Conservation (phyloP, 2,329 filamentous ascomycete species). For the Zalaria obscura region DNA sequence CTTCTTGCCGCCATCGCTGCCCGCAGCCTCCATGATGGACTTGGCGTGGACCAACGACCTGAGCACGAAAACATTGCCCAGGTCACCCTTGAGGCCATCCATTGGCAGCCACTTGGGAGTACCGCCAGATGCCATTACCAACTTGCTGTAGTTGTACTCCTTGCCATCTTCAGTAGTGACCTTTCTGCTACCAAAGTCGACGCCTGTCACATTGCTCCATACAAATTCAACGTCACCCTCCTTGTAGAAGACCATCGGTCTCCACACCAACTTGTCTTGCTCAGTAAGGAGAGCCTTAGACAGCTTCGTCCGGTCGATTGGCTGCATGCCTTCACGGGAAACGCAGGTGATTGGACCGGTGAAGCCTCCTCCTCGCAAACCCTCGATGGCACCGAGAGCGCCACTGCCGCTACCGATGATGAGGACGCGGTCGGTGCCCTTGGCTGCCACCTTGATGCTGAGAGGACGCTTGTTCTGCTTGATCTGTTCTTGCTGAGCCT, state of each 20-base stretch:
- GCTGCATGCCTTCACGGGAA: constrained; percentile 59
- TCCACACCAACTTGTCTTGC: constrained; percentile 59
- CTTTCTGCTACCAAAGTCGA: constrained; percentile 63
- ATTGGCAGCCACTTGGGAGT: constrained; percentile 62
- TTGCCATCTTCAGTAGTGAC: constrained; percentile 63
- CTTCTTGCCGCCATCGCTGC: constrained; percentile 70
- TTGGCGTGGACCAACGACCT: constrained; percentile 65
- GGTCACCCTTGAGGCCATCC: constrained; percentile 64
- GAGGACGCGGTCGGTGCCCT: constrained; percentile 53
- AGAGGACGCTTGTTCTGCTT: constrained; percentile 62
- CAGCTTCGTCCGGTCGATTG: constrained; percentile 88
- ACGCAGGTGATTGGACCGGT: constrained; percentile 69
- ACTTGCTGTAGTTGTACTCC: constrained; percentile 66
- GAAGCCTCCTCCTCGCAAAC: constrained; percentile 69
- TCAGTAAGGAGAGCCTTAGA: constrained; percentile 88
- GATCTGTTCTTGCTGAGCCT: constrained; percentile 63
- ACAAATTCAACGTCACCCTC: constrained; percentile 42
- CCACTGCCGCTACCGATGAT: constrained; percentile 78
- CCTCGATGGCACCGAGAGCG: constrained; percentile 67
- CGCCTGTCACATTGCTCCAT: constrained; percentile 45
- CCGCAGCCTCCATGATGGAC: constrained; percentile 64
- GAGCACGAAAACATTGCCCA: constrained; percentile 77
- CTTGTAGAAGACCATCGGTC: constrained; percentile 65
- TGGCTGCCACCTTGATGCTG: constrained; percentile 54
- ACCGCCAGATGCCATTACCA: constrained; percentile 82